phyloP scores from a whole-genome alignment of 768 basidiomycete genomes.

The Tephrocybe sp. region DNA sequence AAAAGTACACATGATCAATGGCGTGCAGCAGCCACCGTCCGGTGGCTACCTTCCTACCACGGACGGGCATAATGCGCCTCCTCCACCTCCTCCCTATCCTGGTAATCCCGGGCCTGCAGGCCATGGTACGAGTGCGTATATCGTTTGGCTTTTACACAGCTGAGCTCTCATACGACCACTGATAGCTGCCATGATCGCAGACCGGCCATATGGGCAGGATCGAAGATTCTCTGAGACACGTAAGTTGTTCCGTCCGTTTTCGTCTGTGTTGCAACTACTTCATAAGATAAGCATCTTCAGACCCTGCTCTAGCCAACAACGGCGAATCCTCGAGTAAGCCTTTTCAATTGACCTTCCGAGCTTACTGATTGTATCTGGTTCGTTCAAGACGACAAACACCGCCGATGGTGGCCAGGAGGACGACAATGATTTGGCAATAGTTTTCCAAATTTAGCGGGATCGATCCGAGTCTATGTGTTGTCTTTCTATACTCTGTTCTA shows the following conservation, averaged over 20 bases:
- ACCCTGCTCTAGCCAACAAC: not conserved
- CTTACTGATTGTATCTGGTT: too few species aligned
- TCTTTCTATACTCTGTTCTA: too few species aligned
- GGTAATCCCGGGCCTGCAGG: conserved; percentile 10
- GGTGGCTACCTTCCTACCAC: conserved; percentile 26
- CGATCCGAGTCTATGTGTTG: too few species aligned
- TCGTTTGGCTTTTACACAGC: not conserved
- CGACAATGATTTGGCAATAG: too few species aligned
- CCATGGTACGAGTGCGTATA: conserved; percentile 19
- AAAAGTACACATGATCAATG: conserved; percentile 67
- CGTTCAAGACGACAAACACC: too few species aligned
- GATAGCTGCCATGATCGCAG: conserved; percentile 14
- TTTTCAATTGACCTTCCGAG: too few species aligned
- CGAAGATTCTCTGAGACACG: conserved; percentile 16
- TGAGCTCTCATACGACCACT: not conserved
- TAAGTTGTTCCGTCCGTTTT: conserved; percentile 5
- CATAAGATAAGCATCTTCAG: not conserved
- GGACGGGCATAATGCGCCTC: conserved; percentile 19
- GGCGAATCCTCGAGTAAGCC: too few species aligned
- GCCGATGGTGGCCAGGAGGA: too few species aligned
- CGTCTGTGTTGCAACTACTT: not conserved
- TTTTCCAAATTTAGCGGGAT: too few species aligned
- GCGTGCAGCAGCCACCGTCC: conserved; percentile 45
- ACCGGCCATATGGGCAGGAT: conserved; percentile 11
- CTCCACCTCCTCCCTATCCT: conserved; percentile 25